phyloP scores from a whole-genome alignment of 2,329 filamentous ascomycete genomes.

The Botrytis squamosa region DNA sequence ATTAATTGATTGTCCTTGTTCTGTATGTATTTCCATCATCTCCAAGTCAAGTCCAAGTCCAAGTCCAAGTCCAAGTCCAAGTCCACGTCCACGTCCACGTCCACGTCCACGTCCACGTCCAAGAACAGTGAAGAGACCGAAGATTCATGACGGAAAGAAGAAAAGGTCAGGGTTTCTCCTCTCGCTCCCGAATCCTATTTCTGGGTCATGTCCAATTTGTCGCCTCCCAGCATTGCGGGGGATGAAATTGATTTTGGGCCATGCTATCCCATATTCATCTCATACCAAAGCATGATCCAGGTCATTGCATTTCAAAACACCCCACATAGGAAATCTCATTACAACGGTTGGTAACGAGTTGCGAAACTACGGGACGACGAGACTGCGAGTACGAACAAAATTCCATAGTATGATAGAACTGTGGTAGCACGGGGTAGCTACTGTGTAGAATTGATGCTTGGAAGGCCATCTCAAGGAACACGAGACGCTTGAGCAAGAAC shows the following conservation, averaged over 20 bases:
- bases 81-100: not conserved
- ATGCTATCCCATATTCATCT: not conserved
- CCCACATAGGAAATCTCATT: constrained; percentile 1
- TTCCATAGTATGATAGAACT: not conserved
- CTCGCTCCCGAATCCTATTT: not conserved
- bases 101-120: no score
- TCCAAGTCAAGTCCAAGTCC: not conserved
- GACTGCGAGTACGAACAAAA: not conserved
- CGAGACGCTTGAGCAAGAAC: not conserved
- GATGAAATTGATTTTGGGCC: not conserved
- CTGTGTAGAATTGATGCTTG: not conserved
- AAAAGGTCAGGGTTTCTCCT: not conserved
- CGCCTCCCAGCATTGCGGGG: constrained; percentile 2
- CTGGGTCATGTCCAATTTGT: not conserved
- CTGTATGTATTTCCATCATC: not conserved
- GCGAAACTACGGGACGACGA: not conserved
- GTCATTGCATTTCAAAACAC: not conserved
- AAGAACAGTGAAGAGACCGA: not conserved
- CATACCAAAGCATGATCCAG: not conserved
- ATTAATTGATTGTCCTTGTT: not conserved
- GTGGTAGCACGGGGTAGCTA: not conserved
- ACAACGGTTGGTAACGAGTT: not conserved
- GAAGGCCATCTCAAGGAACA: not conserved
- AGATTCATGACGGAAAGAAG: not conserved
- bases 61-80: not conserved